Percentiles rank a stretch among this genome's conserved stretches.
These are phyloP conservation scores for Linum lewisii DNA, from an alignment of 345 rosid genomes.

Conservation along the genomic window DNA sequence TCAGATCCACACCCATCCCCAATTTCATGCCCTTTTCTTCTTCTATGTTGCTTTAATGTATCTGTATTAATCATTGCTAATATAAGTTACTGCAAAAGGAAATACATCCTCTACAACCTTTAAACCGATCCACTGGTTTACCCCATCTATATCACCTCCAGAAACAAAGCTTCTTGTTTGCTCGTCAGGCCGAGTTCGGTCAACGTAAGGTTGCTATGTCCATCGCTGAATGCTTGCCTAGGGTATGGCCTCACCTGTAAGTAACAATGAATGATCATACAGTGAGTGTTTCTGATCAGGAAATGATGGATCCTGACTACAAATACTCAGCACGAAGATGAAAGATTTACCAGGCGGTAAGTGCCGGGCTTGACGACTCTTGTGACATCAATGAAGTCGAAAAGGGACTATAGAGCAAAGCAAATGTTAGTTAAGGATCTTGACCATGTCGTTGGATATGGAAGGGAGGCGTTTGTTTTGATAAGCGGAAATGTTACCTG, in stretches of 20 bases:
- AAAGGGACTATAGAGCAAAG: slow-evolving; percentile 59
- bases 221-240: slow-evolving; percentile 80
- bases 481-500: slow-evolving; percentile 36
- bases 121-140: too few species aligned
- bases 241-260: slow-evolving; percentile 97
- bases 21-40: neutral
- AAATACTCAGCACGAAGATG: neutral
- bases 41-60: neutral
- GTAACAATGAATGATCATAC: neutral
- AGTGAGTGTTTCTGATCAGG: neutral
- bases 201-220: slow-evolving; percentile 52
- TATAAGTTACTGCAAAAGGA: neutral
- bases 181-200: slow-evolving; percentile 81
- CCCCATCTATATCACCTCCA: slow-evolving; percentile 54
- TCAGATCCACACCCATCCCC: neutral
- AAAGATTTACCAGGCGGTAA: slow-evolving; percentile 69
- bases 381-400: slow-evolving; percentile 83
- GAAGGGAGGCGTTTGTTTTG: neutral
- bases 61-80: too few species aligned
- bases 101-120: neutral
- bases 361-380: slow-evolving; percentile 80
- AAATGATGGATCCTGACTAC: neutral
- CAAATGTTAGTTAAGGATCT: slow-evolving; percentile 6
- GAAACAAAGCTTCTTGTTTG: slow-evolving; percentile 95
- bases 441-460: neutral